phyloP scores from a whole-genome alignment of 805 yeast genomes.

The Saccharomycopsis amapae region DNA sequence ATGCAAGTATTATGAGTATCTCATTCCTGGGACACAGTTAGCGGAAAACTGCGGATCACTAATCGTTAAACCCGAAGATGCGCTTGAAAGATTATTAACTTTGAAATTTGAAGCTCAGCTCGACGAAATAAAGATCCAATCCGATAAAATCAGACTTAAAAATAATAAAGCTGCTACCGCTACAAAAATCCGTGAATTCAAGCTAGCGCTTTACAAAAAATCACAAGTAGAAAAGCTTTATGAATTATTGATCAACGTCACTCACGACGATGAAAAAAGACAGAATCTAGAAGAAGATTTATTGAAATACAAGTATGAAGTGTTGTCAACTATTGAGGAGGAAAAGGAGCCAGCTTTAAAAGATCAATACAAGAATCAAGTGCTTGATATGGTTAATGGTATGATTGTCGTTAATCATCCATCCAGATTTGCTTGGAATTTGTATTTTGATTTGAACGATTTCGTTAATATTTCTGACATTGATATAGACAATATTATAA shows the following conservation, averaged over 20 bases:
- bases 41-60: slow-evolving; percentile 45
- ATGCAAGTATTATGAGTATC: slow-evolving; percentile 41
- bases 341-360: slow-evolving; percentile 11
- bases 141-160: slow-evolving; percentile 43
- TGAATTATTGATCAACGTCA: slow-evolving; percentile 46
- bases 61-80: slow-evolving; percentile 40
- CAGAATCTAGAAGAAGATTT: slow-evolving; percentile 50
- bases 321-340: slow-evolving; percentile 46
- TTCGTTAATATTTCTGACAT: slow-evolving; percentile 41
- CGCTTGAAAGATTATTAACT: slow-evolving; percentile 38
- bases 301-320: slow-evolving; percentile 48
- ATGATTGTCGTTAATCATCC: slow-evolving; percentile 63
- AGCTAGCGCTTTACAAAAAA: slow-evolving; percentile 37
- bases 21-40: slow-evolving; percentile 50
- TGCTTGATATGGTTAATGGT: slow-evolving; percentile 52
- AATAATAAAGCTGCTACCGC: slow-evolving; percentile 37
- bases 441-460: slow-evolving; percentile 71
- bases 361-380: slow-evolving; percentile 29
- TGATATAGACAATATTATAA: slow-evolving; percentile 40
- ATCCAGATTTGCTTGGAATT: slow-evolving; percentile 61
- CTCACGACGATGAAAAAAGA: slow-evolving; percentile 57
- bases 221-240: slow-evolving; percentile 46
- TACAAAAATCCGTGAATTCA: slow-evolving; percentile 33
- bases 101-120: slow-evolving; percentile 36
- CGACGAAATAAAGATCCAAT: slow-evolving; percentile 32